Conservation (phyloP, 768 basidiomycete species). For the Fomitopsis serialis region DNA sequence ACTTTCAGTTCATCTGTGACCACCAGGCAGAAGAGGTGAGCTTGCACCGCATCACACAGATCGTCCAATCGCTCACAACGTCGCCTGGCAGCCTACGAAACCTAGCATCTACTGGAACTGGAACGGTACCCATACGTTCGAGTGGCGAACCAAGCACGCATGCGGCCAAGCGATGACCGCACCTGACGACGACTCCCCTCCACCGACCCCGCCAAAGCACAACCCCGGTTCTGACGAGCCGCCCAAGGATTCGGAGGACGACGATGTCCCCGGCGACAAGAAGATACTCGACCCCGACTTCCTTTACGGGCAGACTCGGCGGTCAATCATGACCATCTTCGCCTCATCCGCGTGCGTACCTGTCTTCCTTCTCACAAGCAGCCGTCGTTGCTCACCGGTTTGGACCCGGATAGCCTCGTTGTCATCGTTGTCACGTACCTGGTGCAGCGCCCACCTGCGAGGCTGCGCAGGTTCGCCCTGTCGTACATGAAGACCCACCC, state of each 20-base stretch:
- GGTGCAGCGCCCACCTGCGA: conserved; percentile 18
- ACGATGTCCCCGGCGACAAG: conserved; percentile 10
- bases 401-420: conserved; percentile 4
- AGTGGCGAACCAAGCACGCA: conserved; percentile 24
- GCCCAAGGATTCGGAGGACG: conserved; percentile 9
- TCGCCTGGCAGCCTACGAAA: conserved; percentile 9
- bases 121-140: conserved; percentile 24
- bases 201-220: conserved; percentile 3
- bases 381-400: neutral
- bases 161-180: conserved; percentile 11
- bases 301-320: conserved; percentile 2
- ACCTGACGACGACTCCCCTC: conserved; percentile 3
- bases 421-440: conserved; percentile 17
- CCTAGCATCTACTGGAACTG: conserved; percentile 14
- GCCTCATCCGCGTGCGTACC: conserved; percentile 13
- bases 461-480: conserved; percentile 14
- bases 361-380: neutral
- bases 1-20: conserved; percentile 23
- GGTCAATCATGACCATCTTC: conserved; percentile 11
- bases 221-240: conserved; percentile 5
- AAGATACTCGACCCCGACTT: conserved; percentile 10
- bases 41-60: neutral
- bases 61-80: neutral
- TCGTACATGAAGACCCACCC: conserved; percentile 18
- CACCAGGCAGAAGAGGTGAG: conserved; percentile 22